Conservation (phyloP, 306 rosid genomes). For the Lablab purpureus region DNA sequence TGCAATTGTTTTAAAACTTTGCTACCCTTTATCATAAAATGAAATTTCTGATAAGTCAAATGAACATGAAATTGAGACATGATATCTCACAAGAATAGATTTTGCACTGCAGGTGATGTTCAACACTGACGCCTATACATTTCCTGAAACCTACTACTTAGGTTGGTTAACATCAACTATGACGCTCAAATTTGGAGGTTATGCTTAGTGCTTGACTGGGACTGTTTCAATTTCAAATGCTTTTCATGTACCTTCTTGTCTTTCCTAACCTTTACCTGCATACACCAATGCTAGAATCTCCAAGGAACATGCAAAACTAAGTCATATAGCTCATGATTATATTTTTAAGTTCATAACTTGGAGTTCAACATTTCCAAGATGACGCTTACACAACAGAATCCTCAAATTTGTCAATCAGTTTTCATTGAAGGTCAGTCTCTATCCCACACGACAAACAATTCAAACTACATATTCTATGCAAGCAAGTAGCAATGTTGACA, state of each 20-base stretch:
- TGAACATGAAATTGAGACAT: not conserved
- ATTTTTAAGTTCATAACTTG: conserved; percentile 8
- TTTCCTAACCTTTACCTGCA: conserved; percentile 3
- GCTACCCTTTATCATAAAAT: not conserved
- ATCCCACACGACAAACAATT: no score
- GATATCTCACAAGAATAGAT: conserved; percentile 41
- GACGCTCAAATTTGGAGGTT: not conserved
- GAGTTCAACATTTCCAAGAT: no score
- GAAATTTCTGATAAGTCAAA: not conserved
- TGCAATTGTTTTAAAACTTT: not conserved
- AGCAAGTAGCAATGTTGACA: no score
- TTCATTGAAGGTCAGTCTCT: no score
- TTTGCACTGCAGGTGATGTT: conserved; percentile 92
- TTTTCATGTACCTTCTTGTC: conserved; percentile 1
- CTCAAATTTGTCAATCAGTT: no score
- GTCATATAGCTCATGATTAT: not conserved
- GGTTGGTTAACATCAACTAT: conserved; percentile 58
- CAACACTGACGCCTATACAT: conserved; percentile 84
- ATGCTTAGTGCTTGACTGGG: not conserved
- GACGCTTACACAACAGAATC: no score
- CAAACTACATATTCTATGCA: no score
- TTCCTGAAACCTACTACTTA: conserved; percentile 89
- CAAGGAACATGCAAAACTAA: not conserved
- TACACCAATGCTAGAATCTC: not conserved
- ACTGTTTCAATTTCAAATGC: conserved; percentile 13